Evolutionary conservation across 2,329 filamentous ascomycete species (phyloP).

Genomic region (Alternaria dauci): DNA sequence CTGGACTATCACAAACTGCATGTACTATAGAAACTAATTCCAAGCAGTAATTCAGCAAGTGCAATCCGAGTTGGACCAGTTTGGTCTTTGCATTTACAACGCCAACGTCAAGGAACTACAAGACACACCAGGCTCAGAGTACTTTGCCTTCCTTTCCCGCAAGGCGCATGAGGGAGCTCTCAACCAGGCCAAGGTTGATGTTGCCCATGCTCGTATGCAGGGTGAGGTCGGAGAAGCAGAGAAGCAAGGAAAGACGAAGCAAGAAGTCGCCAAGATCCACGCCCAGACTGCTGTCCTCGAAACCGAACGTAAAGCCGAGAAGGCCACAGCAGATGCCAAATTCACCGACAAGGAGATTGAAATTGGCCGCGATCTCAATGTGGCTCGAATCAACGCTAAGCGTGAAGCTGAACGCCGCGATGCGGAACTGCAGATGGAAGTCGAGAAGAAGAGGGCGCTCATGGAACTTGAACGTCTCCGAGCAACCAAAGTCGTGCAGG

Average conservation of each 20-base stretch:
- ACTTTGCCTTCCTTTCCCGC: conserved; percentile 81
- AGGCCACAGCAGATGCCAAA: conserved; percentile 78
- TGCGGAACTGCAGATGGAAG: conserved; percentile 79
- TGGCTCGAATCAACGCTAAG: conserved; percentile 76
- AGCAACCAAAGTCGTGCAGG: conserved; percentile 80
- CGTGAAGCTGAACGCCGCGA: conserved; percentile 78
- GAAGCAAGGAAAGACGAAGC: conserved; percentile 80
- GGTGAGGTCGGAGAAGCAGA: conserved; percentile 81
- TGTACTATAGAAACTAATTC: background rate
- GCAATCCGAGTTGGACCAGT: conserved; percentile 80
- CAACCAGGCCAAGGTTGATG: conserved; percentile 76
- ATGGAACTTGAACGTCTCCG: conserved; percentile 83
- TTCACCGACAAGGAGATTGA: conserved; percentile 76
- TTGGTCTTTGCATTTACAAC: conserved; percentile 73
- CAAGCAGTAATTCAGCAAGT: conserved; percentile 65
- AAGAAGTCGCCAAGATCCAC: conserved; percentile 87
- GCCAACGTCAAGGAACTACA: conserved; percentile 87
- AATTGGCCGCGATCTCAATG: conserved; percentile 76
- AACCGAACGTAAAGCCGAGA: conserved; percentile 84
- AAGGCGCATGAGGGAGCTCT: conserved; percentile 87
- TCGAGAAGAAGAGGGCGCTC: conserved; percentile 78
- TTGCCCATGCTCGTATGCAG: conserved; percentile 66
- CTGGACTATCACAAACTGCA: background rate
- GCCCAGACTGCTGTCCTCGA: conserved; percentile 85
- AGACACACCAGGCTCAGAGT: conserved; percentile 81